These are phyloP conservation scores for Nitzschia sp. DNA, from an alignment of 108 stramenopile species.

Conservation along the genomic window DNA sequence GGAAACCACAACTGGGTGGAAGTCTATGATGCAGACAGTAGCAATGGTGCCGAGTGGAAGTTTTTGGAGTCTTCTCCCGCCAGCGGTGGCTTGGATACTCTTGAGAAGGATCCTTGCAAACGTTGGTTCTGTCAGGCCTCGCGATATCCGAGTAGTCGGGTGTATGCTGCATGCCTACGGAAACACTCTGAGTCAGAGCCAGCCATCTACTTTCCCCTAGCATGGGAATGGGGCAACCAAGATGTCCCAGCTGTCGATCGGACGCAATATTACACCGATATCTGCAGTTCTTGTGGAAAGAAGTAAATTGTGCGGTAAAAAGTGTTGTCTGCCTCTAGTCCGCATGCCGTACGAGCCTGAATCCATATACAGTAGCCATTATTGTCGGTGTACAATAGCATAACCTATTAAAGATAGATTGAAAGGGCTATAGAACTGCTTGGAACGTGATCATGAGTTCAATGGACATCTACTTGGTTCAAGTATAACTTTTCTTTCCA, in stretches of 20 bases:
- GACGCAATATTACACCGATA: conserved; percentile 57
- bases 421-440: too few relatives aligned
- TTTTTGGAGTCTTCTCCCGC: conserved; percentile 83
- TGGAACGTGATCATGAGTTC: too few relatives aligned
- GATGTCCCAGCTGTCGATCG: conserved; percentile 79
- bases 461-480: too few relatives aligned
- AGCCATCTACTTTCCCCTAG: conserved; percentile 64
- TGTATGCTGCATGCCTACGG: conserved; percentile 70
- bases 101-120: conserved; percentile 74
- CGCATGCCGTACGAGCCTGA: too few relatives aligned
- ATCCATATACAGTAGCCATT: too few relatives aligned
- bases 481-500: too few relatives aligned
- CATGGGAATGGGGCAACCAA: conserved; percentile 76
- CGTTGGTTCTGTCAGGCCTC: conserved; percentile 85
- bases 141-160: conserved; percentile 57
- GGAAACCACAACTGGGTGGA: conserved; percentile 96
- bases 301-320: too few relatives aligned
- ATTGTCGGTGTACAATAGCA: too few relatives aligned
- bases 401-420: too few relatives aligned
- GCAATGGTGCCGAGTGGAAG: conserved; percentile 47
- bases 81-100: conserved; percentile 53
- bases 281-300: conserved; percentile 40
- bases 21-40: conserved; percentile 48
- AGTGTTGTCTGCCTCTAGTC: too few relatives aligned
- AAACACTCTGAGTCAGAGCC: conserved; percentile 26